Base-by-base conservation (phyloP, 805 yeast genomes). In the Candida orba region DNA sequence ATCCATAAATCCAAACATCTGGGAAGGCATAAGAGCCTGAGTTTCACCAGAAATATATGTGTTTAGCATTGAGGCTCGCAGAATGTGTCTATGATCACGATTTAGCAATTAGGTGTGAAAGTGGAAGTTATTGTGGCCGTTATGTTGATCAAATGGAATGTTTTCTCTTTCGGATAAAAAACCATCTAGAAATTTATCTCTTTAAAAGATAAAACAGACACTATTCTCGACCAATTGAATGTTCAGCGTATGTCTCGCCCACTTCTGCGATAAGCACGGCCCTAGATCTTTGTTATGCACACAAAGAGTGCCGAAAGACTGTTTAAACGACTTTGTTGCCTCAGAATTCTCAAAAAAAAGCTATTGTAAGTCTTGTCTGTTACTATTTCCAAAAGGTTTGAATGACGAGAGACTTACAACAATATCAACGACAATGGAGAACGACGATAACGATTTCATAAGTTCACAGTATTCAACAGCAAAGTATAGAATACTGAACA, bases 251-350 rank as follows among this genome's bases (percentile, higher is more conserved):
- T 68, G 84, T 18, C 58, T 84, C 39, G 81, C 87, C 0, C 91
- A 84, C 57, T 84, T 84, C 59, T 84, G 91, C 59, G 91, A 84
- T 60, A 72, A 78, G 20, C 90, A 84, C 56, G 91, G 91, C 0
- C 90, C 91, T 0, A 67, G 79, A 12, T 73, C 79, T 34, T 66
- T 84, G 2, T 61, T 80, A 56, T 81, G 85, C 49, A 80, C 89
- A 0, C 86, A 80, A 23, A 54, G 60, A 3, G 42, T 58, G 2
- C 47, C 49, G n/a, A 40, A 54, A 7, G 49, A 58, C 23, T 56
- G 57, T 34, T 49, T 64, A 35, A 43, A 49, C 3, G 49, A 50
- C 18, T 35, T 27, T 29, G 37, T 64, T 9, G 58, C 73, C 30
- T 67, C 73, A 40, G 59, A 62, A 29, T 67, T 65, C 56, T 70